Conservation (phyloP, 1,284 basidiomycete species). For the Stygiomarasmius scandens region DNA sequence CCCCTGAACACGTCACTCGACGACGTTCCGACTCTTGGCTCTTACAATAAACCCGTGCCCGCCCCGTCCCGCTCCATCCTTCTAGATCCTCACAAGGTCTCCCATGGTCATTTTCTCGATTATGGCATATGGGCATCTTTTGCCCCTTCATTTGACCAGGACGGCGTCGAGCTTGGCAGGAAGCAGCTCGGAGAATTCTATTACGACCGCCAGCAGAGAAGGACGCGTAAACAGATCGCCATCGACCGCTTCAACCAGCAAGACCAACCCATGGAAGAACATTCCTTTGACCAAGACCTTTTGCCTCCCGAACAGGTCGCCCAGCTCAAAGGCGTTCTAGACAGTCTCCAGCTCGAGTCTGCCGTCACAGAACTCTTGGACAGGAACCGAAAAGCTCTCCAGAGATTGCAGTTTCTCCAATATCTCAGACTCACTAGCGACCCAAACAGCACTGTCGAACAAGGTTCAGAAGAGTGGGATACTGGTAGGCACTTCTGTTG, state of each 20-base stretch:
- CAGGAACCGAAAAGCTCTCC: conserved; percentile 62
- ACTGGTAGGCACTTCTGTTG: conserved; percentile 52
- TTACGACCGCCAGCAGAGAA: conserved; percentile 44
- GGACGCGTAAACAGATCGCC: conserved; percentile 28
- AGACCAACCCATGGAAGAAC: conserved; percentile 15
- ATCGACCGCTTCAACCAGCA: conserved; percentile 24
- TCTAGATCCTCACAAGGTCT: conserved; percentile 34
- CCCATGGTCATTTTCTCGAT: conserved; percentile 69
- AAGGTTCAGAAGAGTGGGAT: conserved; percentile 78
- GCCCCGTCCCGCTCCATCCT: conserved; percentile 25
- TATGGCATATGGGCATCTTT: conserved; percentile 76
- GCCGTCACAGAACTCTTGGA: conserved; percentile 68
- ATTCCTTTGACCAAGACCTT: conserved; percentile 37
- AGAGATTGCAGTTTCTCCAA: conserved; percentile 67
- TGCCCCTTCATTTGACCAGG: conserved; percentile 76
- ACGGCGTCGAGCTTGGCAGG: conserved; percentile 66
- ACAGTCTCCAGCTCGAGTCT: conserved; percentile 62
- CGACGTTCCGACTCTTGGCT: conserved; percentile 30
- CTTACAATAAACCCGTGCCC: conserved; percentile 46
- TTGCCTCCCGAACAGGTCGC: conserved; percentile 57
- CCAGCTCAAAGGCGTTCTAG: conserved; percentile 58
- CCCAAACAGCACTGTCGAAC: conserved; percentile 49
- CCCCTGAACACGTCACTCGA: conserved; percentile 39
- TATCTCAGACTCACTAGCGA: conserved; percentile 52
- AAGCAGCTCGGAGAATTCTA: conserved; percentile 60